Conservation (phyloP, 768 basidiomycete genomes). For the Rhizopogon salebrosus region DNA sequence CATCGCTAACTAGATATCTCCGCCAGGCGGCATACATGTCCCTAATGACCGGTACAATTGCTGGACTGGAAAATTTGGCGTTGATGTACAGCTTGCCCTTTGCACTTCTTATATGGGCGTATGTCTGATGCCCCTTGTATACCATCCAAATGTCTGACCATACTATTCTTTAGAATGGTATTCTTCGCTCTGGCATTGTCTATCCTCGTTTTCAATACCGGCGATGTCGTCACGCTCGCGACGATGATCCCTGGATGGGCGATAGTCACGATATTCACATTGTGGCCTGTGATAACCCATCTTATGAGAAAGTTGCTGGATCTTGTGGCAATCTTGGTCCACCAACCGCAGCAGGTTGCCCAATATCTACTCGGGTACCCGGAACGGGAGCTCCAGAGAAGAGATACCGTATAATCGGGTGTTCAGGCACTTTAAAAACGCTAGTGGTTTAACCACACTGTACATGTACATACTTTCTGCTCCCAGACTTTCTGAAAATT, state of each 20-base stretch:
- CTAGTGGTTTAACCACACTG: no score
- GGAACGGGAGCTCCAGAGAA: background rate
- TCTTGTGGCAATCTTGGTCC: background rate
- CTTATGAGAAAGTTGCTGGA: background rate
- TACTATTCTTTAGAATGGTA: conserved; percentile 15
- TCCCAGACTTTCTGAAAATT: no score
- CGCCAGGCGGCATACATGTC: conserved; percentile 20
- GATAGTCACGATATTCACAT: conserved; percentile 14
- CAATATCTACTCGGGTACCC: background rate
- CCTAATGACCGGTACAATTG: conserved; percentile 5
- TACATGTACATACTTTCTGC: no score
- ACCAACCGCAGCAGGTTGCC: background rate
- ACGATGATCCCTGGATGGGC: conserved; percentile 12
- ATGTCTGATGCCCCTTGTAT: background rate
- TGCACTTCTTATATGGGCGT: conserved; percentile 28
- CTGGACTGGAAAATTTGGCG: conserved; percentile 25
- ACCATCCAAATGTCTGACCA: background rate
- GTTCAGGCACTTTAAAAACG: no score
- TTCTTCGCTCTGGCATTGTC: conserved; percentile 24
- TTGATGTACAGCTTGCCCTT: conserved; percentile 31
- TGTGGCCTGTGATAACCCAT: conserved; percentile 10
- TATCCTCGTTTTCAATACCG: conserved; percentile 18
- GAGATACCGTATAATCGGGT: background rate
- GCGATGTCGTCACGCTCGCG: conserved; percentile 8
- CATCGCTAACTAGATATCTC: background rate